Evolutionary conservation across 2,329 filamentous ascomycete species (phyloP), one percentile per base, ranked within the genome.

Genomic region (Talaromyces piceae): DNA sequence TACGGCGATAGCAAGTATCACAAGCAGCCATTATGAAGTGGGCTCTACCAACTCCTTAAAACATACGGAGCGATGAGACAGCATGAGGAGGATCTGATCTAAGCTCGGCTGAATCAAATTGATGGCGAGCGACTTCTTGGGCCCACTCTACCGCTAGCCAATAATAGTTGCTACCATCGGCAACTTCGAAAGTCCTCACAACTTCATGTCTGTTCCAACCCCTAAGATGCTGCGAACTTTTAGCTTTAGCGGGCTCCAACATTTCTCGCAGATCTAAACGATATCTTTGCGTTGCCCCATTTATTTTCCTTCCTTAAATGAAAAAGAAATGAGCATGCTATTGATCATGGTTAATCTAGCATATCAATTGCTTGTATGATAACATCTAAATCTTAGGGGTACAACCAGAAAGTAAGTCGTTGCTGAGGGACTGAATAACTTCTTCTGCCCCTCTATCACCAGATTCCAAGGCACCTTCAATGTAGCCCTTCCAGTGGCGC

Each of bases 401-500:
- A n/a, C 6, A n/a, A 31, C 5, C n/a, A 4, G n/a, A 31, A 31
- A 31, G 2, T 11, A 11, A 31, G 2, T 5, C 28, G 28, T 33
- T 9, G 4, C 6, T n/a, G 6, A 52, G 49, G 18, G 3, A 11
- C 47, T 56, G 54, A 4, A 74, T 51, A 3, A 77, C 72, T 58
- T 80, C 74, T 30, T 61, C 60, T 0, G 76, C 77, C 2, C 67
- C 78, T 12, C 73, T 62, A 52, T 77, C 67, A 1, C 79, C 78
- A 46, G 67, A 73, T 5, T 72, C 57, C 9, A 81, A 64, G 0
- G 79, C 79, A 1, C 79, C 79, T 54, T 82, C 79, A 76, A 82
- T 80, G 58, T 80, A 81, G 0, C 78, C 78, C 50, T 75, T 77
- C 78, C 78, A 81, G 52, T 76, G 71, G 2, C 58, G 66, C 0